A percentile compares a stretch with the other conserved stretches of the same genome.
phyloP scores from a whole-genome alignment of 306 rosid genomes.

The Casuarina glauca region DNA sequence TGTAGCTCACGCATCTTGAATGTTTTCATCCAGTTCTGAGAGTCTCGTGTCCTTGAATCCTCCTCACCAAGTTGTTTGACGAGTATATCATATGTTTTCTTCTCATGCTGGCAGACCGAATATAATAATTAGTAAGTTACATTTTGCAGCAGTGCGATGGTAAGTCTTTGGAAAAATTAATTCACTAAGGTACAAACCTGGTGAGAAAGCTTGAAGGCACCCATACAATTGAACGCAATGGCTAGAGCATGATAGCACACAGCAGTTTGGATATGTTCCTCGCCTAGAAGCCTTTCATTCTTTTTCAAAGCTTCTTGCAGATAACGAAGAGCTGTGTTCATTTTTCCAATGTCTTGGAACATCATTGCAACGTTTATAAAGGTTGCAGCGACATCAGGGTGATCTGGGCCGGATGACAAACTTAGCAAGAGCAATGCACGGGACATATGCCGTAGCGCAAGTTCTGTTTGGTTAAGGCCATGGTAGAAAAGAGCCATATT shows the following conservation, averaged over 20 bases:
- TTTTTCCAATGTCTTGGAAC: constrained; percentile 98
- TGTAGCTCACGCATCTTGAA: constrained; percentile 93
- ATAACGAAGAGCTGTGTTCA: constrained; percentile 97
- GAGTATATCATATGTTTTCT: constrained; percentile 88
- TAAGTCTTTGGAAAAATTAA: constrained; percentile 3
- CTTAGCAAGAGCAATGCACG: constrained; percentile 91
- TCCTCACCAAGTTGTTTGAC: constrained; percentile 98
- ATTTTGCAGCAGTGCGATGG: too few species aligned
- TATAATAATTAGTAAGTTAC: constrained; percentile 22
- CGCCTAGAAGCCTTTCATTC: constrained; percentile 95
- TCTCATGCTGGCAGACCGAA: constrained; percentile 76
- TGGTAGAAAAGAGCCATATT: constrained; percentile 98
- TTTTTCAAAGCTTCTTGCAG: constrained; percentile 97
- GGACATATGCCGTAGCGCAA: constrained; percentile 94
- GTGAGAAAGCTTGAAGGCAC: constrained; percentile 95
- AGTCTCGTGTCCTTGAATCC: constrained; percentile 93
- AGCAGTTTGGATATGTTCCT: constrained; percentile 98
- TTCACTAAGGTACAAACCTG: constrained; percentile 52
- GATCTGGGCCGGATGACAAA: constrained; percentile 96
- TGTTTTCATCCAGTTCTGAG: constrained; percentile 94
- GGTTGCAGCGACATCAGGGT: constrained; percentile 97
- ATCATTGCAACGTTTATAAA: constrained; percentile 95
- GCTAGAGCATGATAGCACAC: constrained; percentile 99
- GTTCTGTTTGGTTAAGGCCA: constrained; percentile 96
- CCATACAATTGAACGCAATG: constrained; percentile 96